Conservation (phyloP, 2,329 filamentous ascomycete genomes). For the Xylaria digitata region DNA sequence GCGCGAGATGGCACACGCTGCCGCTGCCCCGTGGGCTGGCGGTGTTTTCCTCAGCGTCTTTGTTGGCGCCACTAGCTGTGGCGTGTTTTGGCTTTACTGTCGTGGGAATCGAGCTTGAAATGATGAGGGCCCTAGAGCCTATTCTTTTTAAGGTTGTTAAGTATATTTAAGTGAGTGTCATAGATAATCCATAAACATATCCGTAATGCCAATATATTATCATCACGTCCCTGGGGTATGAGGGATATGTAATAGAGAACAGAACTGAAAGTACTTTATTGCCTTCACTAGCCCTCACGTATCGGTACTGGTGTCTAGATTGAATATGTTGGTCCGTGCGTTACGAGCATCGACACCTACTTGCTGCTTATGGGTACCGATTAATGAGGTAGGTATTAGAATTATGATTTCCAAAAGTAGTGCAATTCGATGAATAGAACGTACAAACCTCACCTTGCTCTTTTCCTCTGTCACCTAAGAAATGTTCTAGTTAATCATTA, state of each 20-base stretch:
- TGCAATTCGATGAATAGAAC: too few species aligned
- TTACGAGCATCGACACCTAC: too few species aligned
- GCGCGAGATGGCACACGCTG: slow-evolving; percentile 14
- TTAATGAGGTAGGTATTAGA: too few species aligned
- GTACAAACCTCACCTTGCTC: too few species aligned
- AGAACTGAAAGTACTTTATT: background rate
- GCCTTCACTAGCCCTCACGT: too few species aligned
- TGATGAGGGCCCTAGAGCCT: background rate
- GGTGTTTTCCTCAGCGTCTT: slow-evolving; percentile 31
- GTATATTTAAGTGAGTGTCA: too few species aligned
- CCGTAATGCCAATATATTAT: background rate
- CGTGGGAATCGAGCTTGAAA: slow-evolving; percentile 29
- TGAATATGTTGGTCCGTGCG: too few species aligned
- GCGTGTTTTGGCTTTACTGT: slow-evolving; percentile 39
- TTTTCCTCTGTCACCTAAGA: too few species aligned
- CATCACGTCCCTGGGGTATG: background rate
- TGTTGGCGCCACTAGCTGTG: slow-evolving; percentile 23
- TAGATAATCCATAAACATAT: background rate
- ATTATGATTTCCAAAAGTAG: too few species aligned
- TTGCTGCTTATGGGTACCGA: too few species aligned
- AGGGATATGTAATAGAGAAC: background rate
- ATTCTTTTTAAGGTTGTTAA: background rate
- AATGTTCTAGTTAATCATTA: too few species aligned
- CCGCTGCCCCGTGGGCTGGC: slow-evolving; percentile 29
- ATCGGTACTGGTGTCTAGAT: too few species aligned